These are phyloP conservation scores for Rhipidocladum racemiflorum DNA, from an alignment of 176 grass and related monocot species.

Conservation along the genomic window DNA sequence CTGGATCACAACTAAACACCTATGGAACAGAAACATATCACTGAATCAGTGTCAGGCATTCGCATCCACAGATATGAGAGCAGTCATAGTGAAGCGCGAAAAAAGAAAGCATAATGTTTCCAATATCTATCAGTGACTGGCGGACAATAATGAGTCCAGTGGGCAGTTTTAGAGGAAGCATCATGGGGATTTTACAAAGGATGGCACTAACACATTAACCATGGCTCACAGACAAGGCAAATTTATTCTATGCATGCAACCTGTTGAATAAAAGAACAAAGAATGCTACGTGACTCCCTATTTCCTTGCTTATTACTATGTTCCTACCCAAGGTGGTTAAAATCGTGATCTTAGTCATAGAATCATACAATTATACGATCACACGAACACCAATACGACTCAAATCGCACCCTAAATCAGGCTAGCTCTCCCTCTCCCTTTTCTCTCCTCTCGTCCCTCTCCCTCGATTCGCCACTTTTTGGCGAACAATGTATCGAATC, in stretches of 20 bases:
- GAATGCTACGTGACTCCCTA: not conserved
- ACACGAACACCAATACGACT: too few relatives aligned
- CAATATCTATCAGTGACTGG: not conserved
- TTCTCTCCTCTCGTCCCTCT: too few relatives aligned
- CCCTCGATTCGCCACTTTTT: too few relatives aligned
- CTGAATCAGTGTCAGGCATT: not conserved
- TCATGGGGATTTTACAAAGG: not conserved
- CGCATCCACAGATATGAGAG: conserved; percentile 4
- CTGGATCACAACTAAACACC: conserved; percentile 41
- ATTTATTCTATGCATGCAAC: not conserved
- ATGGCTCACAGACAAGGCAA: not conserved
- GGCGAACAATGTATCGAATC: too few relatives aligned
- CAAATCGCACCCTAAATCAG: too few relatives aligned
- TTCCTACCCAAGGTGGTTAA: too few relatives aligned
- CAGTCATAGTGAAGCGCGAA: not conserved
- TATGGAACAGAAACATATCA: conserved; percentile 21
- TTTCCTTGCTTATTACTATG: not conserved
- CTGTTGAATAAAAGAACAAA: not conserved
- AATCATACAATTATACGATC: too few relatives aligned
- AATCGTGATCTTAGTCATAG: too few relatives aligned
- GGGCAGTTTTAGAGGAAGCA: not conserved
- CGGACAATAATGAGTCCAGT: conserved; percentile 4
- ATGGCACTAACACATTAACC: not conserved
- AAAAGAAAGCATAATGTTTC: not conserved
- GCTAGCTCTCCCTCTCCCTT: too few relatives aligned